phyloP scores from a whole-genome alignment of 1,284 basidiomycete species.

The Cronartium ribicola region DNA sequence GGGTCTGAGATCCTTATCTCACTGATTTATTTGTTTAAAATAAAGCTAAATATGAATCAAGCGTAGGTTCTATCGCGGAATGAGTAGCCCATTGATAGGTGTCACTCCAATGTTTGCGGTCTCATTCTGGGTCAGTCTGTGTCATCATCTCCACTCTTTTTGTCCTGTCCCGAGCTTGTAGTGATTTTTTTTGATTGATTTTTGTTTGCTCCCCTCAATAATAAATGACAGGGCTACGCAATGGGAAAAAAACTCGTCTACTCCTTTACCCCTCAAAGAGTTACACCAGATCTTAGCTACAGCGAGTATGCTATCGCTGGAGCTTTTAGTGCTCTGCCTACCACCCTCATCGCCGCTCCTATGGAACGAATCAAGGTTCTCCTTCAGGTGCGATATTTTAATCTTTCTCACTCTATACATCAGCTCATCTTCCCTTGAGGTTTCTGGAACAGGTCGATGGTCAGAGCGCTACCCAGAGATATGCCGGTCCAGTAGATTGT shows the following conservation, averaged over 20 bases:
- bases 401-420: not conserved
- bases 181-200: not conserved
- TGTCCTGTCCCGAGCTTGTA: not conserved
- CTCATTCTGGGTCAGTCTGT: slow-evolving; percentile 70
- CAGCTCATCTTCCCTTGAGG: not conserved
- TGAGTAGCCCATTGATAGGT: slow-evolving; percentile 90
- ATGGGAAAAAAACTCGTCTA: slow-evolving; percentile 84
- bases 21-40: slow-evolving; percentile 1
- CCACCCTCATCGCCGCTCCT: slow-evolving; percentile 85
- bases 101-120: slow-evolving; percentile 98
- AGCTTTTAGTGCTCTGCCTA: slow-evolving; percentile 88
- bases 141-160: not conserved
- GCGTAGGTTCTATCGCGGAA: slow-evolving; percentile 83
- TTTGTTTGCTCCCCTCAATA: too few species aligned
- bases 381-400: slow-evolving; percentile 62
- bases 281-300: slow-evolving; percentile 64
- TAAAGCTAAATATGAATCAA: slow-evolving; percentile 1
- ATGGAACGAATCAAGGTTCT: slow-evolving; percentile 97
- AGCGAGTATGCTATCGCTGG: slow-evolving; percentile 85
- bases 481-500: slow-evolving; percentile 89
- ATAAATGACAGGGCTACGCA: slow-evolving; percentile 65
- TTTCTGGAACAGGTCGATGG: slow-evolving; percentile 31
- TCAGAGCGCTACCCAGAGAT: slow-evolving; percentile 59
- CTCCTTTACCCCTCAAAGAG: slow-evolving; percentile 57
- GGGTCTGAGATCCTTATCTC: slow-evolving; percentile 61